A percentile compares a stretch with the other conserved stretches of the same genome.
These are phyloP conservation scores for Xylariaceae sp. DNA, from an alignment of 2,329 filamentous ascomycete species.

Conservation along the genomic window DNA sequence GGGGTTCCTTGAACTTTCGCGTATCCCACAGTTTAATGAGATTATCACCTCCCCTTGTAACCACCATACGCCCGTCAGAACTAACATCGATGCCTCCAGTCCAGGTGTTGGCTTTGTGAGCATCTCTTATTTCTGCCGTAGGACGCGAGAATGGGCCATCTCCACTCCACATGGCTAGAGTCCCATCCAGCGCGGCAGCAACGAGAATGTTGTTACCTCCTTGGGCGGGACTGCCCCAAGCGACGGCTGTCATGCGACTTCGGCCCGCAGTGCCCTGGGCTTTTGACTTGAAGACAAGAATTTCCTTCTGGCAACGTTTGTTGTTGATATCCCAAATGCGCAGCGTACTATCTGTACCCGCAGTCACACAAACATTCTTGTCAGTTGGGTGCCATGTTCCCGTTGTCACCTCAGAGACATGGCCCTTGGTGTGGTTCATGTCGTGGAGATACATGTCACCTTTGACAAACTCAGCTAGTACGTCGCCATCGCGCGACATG, in stretches of 20 bases:
- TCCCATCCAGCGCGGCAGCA: slow-evolving; percentile 80
- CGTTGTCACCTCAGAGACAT: slow-evolving; percentile 84
- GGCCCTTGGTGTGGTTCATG: slow-evolving; percentile 96
- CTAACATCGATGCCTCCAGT: slow-evolving; percentile 90
- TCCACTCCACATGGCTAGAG: slow-evolving; percentile 85
- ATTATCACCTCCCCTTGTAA: slow-evolving; percentile 86
- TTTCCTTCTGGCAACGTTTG: slow-evolving; percentile 81
- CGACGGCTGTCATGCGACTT: slow-evolving; percentile 88
- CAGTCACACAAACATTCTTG: slow-evolving; percentile 79
- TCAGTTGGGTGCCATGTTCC: slow-evolving; percentile 89
- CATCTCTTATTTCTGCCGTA: slow-evolving; percentile 74
- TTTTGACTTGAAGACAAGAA: slow-evolving; percentile 93
- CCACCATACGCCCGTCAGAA: slow-evolving; percentile 80
- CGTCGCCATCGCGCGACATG: slow-evolving; percentile 80
- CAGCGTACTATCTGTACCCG: slow-evolving; percentile 89
- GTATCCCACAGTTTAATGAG: slow-evolving; percentile 96
- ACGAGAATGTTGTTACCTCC: slow-evolving; percentile 77
- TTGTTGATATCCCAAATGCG: slow-evolving; percentile 97
- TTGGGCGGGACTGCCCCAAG: slow-evolving; percentile 72
- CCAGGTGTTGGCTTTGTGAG: slow-evolving; percentile 80
- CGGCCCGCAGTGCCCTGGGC: slow-evolving; percentile 83
- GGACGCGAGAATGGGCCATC: slow-evolving; percentile 82
- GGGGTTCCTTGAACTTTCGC: slow-evolving; percentile 85
- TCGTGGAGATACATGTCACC: slow-evolving; percentile 98
- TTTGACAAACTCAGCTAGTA: slow-evolving; percentile 84